phyloP scores from a whole-genome alignment of 2,329 filamentous ascomycete genomes.

The Ophiostoma himal-ulmi region DNA sequence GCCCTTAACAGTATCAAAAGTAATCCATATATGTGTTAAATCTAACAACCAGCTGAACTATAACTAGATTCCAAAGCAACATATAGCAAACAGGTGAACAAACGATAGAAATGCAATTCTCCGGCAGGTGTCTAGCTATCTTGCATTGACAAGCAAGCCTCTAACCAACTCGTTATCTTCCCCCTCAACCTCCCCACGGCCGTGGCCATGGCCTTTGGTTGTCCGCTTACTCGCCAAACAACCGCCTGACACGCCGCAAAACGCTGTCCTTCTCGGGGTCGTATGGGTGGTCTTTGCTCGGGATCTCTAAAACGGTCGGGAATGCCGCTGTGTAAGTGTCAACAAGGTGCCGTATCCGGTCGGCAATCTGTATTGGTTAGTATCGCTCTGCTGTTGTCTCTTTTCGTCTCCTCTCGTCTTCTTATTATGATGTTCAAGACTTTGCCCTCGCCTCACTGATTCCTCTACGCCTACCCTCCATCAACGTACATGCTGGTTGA shows the following conservation, averaged over 20 bases:
- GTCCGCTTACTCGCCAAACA: constrained; percentile 60
- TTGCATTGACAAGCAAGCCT: neutral
- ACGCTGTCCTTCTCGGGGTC: constrained; percentile 99
- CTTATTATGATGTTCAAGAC: too few relatives aligned
- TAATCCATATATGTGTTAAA: neutral
- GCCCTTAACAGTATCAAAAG: neutral
- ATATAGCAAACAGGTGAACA: neutral
- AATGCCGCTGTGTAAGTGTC: constrained; percentile 93
- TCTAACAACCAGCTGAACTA: neutral
- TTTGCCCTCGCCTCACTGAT: neutral
- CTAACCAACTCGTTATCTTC: neutral
- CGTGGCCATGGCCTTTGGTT: neutral
- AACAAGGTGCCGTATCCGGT: constrained; percentile 83
- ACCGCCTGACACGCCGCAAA: constrained; percentile 68
- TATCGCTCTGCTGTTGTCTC: neutral
- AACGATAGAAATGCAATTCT: constrained; percentile 5
- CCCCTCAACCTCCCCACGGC: neutral
- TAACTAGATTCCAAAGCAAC: constrained; percentile 6
- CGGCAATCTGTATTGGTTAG: constrained; percentile 64
- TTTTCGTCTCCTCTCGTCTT: neutral
- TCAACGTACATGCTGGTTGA: constrained; percentile 84
- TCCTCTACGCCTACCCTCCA: neutral
- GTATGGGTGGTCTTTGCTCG: constrained; percentile 97
- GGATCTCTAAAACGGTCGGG: constrained; percentile 92
- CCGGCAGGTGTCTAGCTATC: neutral